These are phyloP conservation scores for Aspergillus quadrilineatus DNA, from an alignment of 2,329 filamentous ascomycete genomes.

Conservation along the genomic window DNA sequence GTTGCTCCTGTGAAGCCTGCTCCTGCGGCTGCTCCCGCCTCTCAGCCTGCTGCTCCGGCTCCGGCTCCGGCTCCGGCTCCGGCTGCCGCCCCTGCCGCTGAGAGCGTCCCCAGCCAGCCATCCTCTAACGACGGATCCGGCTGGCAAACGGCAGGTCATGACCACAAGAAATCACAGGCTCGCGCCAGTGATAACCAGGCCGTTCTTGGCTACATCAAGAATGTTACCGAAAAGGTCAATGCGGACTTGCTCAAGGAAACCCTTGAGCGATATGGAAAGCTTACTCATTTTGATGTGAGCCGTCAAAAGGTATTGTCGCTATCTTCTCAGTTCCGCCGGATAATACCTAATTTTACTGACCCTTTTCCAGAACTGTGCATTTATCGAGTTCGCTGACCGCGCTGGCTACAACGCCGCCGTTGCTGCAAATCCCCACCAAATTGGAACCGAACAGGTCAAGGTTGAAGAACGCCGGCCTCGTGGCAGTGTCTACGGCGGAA, in stretches of 20 bases:
- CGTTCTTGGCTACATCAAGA: constrained; percentile 89
- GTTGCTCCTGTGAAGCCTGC: constrained; percentile 35
- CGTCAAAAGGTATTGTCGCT: constrained; percentile 68
- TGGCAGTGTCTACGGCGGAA: constrained; percentile 67
- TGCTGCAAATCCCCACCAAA: constrained; percentile 77
- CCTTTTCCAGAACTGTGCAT: constrained; percentile 77
- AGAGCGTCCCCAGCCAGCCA: constrained; percentile 71
- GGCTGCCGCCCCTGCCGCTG: constrained; percentile 38
- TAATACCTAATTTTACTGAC: not conserved
- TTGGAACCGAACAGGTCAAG: constrained; percentile 77
- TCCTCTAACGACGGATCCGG: constrained; percentile 65
- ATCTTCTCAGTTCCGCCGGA: not conserved
- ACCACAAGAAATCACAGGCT: constrained; percentile 80
- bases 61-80: constrained; percentile 37
- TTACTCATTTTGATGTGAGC: constrained; percentile 64
- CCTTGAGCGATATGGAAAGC: constrained; percentile 67
- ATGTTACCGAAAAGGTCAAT: constrained; percentile 85
- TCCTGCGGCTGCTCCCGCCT: constrained; percentile 31
- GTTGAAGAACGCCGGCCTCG: constrained; percentile 88
- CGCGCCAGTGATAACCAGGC: constrained; percentile 70
- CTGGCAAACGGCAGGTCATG: constrained; percentile 82
- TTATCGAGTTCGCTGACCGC: constrained; percentile 83
- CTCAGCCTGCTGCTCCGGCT: constrained; percentile 37
- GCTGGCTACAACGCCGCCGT: constrained; percentile 82
- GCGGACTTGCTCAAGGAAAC: constrained; percentile 68